Evolutionary conservation across 2,329 filamentous ascomycete species (phyloP).

Genomic region (Tolypocladium cylindrosporum): DNA sequence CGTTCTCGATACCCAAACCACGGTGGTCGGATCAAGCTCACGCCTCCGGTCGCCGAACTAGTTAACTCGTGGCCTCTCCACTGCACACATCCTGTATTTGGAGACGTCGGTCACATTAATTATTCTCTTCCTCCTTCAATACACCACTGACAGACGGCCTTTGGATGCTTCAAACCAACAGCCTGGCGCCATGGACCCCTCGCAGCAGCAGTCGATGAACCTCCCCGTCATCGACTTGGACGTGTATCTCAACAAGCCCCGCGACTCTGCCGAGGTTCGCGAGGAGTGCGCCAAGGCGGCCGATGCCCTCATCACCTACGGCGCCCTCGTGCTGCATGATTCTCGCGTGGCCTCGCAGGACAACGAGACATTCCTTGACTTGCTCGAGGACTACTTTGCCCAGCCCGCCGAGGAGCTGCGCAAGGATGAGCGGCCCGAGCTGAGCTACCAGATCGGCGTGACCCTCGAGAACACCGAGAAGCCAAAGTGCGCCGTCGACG

Average conservation of each 20-base stretch:
- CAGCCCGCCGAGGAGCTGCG: conserved; percentile 37
- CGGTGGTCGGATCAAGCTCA: neutral
- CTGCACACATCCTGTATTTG: neutral
- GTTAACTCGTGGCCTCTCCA: neutral
- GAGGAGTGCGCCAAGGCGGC: conserved; percentile 45
- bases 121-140: neutral
- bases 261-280: conserved; percentile 30
- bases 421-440: conserved; percentile 44
- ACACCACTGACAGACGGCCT: neutral
- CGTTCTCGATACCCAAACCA: neutral
- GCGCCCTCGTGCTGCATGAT: conserved; percentile 50
- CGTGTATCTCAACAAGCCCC: conserved; percentile 36
- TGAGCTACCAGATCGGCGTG: conserved; percentile 52
- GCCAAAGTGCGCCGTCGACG: conserved; percentile 53
- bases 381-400: conserved; percentile 56
- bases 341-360: conserved; percentile 44
- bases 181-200: conserved; percentile 8
- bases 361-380: conserved; percentile 48
- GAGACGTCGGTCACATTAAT: neutral
- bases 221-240: conserved; percentile 51
- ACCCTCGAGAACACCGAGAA: conserved; percentile 55
- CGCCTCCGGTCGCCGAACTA: neutral
- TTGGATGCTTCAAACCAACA: neutral
- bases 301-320: conserved; percentile 47
- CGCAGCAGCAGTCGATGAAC: conserved; percentile 36